These are phyloP conservation scores for Hymenoscyphus fructigenus DNA, from an alignment of 2,329 filamentous ascomycete species.

Conservation along the genomic window DNA sequence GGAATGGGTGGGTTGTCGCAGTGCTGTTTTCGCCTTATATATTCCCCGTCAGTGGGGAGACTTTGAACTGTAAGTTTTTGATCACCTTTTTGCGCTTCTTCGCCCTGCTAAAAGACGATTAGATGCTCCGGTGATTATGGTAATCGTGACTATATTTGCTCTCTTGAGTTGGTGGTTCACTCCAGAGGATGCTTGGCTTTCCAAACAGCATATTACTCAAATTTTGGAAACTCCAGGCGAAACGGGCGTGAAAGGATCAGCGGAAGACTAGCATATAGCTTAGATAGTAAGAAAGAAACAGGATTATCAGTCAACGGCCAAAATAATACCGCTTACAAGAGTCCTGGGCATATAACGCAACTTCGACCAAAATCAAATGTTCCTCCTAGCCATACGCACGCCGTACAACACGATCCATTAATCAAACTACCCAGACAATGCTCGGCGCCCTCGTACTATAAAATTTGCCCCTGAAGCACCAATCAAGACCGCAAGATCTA, in stretches of 20 bases:
- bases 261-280: too few species aligned
- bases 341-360: too few species aligned
- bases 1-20: slow-evolving; percentile 51
- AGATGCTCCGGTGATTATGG: slow-evolving; percentile 53
- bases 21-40: slow-evolving; percentile 47
- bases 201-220: slow-evolving; percentile 27
- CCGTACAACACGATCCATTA: too few species aligned
- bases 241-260: neutral
- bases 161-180: slow-evolving; percentile 49
- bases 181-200: slow-evolving; percentile 47
- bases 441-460: too few species aligned
- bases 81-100: slow-evolving; percentile 7
- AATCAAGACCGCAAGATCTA: too few species aligned
- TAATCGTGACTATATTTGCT: slow-evolving; percentile 47
- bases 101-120: neutral
- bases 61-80: slow-evolving; percentile 43
- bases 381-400: too few species aligned
- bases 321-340: too few species aligned
- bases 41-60: slow-evolving; percentile 45
- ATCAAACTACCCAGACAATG: too few species aligned
- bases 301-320: too few species aligned
- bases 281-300: too few species aligned
- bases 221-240: slow-evolving; percentile 5
- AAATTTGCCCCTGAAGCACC: too few species aligned
- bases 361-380: too few species aligned